phyloP scores from a whole-genome alignment of 176 grass and related monocot species.

The Hyparrhenia diplandra region DNA sequence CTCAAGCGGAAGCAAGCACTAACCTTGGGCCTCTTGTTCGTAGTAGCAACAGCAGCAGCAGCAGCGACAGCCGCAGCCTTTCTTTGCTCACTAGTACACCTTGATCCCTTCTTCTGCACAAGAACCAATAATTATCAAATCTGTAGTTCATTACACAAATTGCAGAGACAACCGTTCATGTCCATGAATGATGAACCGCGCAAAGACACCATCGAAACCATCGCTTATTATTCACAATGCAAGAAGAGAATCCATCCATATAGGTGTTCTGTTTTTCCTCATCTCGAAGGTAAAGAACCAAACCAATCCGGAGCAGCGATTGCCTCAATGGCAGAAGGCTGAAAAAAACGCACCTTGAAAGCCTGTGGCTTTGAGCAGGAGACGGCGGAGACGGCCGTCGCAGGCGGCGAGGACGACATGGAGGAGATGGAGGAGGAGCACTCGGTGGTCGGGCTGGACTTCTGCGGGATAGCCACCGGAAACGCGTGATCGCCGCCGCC shows the following conservation, averaged over 20 bases:
- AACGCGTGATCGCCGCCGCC: background rate
- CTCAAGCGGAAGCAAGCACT: background rate
- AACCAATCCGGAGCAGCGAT: background rate
- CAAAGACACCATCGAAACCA: background rate
- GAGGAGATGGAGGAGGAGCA: slow-evolving; percentile 51
- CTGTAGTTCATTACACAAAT: background rate
- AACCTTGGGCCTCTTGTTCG: slow-evolving; percentile 47
- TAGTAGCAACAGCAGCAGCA: background rate
- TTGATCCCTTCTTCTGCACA: slow-evolving; percentile 45
- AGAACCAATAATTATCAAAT: background rate
- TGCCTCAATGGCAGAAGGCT: background rate
- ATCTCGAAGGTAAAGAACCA: background rate
- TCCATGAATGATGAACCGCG: too few relatives aligned
- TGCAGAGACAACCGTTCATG: background rate
- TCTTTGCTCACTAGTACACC: slow-evolving; percentile 26
- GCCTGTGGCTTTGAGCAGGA: slow-evolving; percentile 31
- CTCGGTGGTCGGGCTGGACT: slow-evolving; percentile 43
- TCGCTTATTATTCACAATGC: background rate
- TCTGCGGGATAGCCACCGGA: slow-evolving; percentile 25
- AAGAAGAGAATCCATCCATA: background rate
- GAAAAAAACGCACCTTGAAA: slow-evolving; percentile 16
- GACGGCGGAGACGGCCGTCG: slow-evolving; percentile 20
- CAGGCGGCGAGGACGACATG: slow-evolving; percentile 46
- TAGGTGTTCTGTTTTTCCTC: background rate
- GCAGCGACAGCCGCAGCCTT: background rate